phyloP scores from a whole-genome alignment of 352 stramenopile species.

The Pilasporangium apinafurcum region DNA sequence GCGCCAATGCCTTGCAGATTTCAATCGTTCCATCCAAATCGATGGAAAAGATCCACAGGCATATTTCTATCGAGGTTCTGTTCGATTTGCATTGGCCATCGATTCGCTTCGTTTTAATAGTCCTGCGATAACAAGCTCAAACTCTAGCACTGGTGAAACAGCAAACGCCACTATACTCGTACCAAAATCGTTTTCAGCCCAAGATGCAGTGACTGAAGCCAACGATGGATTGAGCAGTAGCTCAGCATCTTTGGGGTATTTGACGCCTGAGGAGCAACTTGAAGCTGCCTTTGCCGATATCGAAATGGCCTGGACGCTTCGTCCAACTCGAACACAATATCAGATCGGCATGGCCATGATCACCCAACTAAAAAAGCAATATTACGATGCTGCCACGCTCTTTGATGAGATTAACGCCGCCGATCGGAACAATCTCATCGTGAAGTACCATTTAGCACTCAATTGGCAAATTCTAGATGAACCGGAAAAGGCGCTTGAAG shows the following conservation, averaged over 20 bases:
- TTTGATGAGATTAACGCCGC: slow-evolving; percentile 24
- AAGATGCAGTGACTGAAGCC: slow-evolving; percentile 5
- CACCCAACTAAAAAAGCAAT: slow-evolving; percentile 45
- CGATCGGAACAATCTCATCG: slow-evolving; percentile 33
- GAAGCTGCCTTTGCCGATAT: slow-evolving; percentile 70
- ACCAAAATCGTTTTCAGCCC: background rate
- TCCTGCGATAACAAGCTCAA: background rate
- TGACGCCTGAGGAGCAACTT: slow-evolving; percentile 41
- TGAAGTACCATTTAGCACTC: slow-evolving; percentile 61
- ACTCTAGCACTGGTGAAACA: background rate
- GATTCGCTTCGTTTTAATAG: slow-evolving; percentile 18
- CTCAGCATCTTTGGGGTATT: slow-evolving; percentile 8
- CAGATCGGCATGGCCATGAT: slow-evolving; percentile 77
- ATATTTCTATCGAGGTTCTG: slow-evolving; percentile 72
- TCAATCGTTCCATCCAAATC: slow-evolving; percentile 69
- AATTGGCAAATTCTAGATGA: slow-evolving; percentile 42
- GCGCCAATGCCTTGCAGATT: slow-evolving; percentile 54
- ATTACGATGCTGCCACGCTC: slow-evolving; percentile 25
- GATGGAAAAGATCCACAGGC: slow-evolving; percentile 65
- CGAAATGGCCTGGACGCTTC: slow-evolving; percentile 67
- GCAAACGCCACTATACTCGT: background rate
- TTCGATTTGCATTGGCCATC: slow-evolving; percentile 55
- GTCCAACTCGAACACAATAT: slow-evolving; percentile 30
- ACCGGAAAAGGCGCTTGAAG: slow-evolving; percentile 30
- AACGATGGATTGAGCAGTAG: slow-evolving; percentile 4